Conservation (phyloP, 78 protist genomes). For the Dictyostelium purpureum region DNA sequence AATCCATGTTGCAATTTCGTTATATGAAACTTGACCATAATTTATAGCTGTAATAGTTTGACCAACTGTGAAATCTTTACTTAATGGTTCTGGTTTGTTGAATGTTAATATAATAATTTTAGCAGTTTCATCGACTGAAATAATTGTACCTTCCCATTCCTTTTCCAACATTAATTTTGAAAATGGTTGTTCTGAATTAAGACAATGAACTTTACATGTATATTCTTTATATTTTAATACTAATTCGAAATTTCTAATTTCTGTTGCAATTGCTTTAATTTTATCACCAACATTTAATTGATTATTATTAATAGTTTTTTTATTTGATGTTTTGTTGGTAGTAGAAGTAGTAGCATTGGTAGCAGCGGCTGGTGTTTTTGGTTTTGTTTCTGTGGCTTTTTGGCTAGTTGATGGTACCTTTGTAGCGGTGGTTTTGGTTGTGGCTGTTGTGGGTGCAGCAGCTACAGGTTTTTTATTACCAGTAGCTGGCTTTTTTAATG, state of each 20-base stretch:
- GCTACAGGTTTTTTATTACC: not conserved
- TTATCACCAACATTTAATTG: slow-evolving; percentile 5
- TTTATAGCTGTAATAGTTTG: not conserved
- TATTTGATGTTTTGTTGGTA: not conserved
- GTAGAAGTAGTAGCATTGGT: not conserved
- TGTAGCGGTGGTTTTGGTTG: not conserved
- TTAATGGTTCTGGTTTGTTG: not conserved
- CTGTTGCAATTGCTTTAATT: not conserved
- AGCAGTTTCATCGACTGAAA: not conserved
- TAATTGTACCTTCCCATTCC: not conserved
- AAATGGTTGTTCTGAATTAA: not conserved
- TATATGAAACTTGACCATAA: not conserved
- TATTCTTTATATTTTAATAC: not conserved
- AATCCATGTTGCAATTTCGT: not conserved
- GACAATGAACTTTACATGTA: not conserved
- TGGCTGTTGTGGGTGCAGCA: not conserved
- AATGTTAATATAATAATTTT: not conserved
- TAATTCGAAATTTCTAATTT: not conserved
- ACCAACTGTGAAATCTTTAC: not conserved
- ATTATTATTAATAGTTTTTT: not conserved
- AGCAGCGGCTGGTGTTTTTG: not conserved
- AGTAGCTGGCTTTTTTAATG: not conserved
- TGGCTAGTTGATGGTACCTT: not conserved
- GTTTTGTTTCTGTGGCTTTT: not conserved
- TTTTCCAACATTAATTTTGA: not conserved